Percentiles rank a stretch among this genome's conserved stretches.
Evolutionary conservation across 2,329 filamentous ascomycete species (phyloP).

Genomic region (Cercospora sojina): DNA sequence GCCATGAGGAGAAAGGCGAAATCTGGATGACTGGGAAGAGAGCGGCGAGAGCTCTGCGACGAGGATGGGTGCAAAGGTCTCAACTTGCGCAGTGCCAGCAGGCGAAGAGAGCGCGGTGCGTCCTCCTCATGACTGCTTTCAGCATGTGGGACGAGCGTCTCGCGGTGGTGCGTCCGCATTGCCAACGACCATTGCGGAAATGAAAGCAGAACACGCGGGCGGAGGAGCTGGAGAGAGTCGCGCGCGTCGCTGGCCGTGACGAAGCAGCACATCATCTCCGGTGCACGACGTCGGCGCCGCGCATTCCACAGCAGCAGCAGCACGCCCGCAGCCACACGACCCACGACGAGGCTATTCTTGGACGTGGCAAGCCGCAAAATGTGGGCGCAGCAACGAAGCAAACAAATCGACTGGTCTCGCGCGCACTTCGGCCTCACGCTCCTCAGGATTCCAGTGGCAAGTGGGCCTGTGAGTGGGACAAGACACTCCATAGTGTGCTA

Average conservation of each 20-base stretch:
- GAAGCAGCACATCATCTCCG: not conserved
- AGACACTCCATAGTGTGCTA: slow-evolving; percentile 14
- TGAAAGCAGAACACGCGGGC: not conserved
- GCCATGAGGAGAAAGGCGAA: not conserved
- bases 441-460: not conserved
- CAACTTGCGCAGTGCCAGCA: not conserved
- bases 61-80: not conserved
- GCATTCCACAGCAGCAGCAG: not conserved
- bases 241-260: not conserved
- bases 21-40: not conserved
- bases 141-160: not conserved
- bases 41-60: not conserved
- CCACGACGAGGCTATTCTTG: not conserved
- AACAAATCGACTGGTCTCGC: slow-evolving; percentile 7
- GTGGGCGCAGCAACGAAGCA: not conserved
- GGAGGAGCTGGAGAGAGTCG: not conserved
- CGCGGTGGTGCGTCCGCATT: not conserved
- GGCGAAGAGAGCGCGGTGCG: too few species aligned
- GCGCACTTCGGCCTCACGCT: slow-evolving; percentile 12
- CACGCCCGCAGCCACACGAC: not conserved
- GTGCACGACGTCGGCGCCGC: not conserved
- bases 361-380: not conserved
- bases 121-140: not conserved
- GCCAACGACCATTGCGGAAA: not conserved
- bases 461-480: slow-evolving; percentile 6